Evolutionary conservation across 805 yeast genomes (phyloP), one percentile per base, ranked within the genome.

Genomic region (Candida pseudofarinosa): DNA sequence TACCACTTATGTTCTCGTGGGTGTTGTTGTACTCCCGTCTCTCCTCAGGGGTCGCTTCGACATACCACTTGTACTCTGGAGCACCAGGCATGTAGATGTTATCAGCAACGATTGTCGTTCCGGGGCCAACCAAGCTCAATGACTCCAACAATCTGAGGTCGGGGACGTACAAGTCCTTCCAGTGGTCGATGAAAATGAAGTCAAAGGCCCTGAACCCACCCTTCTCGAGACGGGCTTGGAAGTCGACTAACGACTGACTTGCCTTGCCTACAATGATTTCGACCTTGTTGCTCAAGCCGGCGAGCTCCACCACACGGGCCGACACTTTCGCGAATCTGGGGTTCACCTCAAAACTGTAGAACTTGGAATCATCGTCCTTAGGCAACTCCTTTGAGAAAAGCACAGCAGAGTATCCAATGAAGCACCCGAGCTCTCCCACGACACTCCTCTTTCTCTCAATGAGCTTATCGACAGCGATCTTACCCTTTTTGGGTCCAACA

Each of bases 141-240:
- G 72, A 48, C 45, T 73, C 79, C 32, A 71, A 47, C 3, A 69
- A 59, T 28, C 77, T 53, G 26, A 71, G 52, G 43, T 73, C 76
- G 4, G 75, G 68, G 18, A 69, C 57, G 45, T 71, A 73, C 37
- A 49, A 37, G 13, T 58, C 59, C 41, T 67, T 66, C 51, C 58
- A 53, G 46, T 73, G 77, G 50, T 73, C 73, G 37, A 73, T 57
- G 40, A 73, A 64, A 3, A 67, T 51, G 33, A 71, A 51, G 41
- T 70, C 75, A 1, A 66, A 48, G 1, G 65, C 48, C 3, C 46
- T 42, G 41, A 44, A 58, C 15, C 15, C 15, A 13, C 47, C 28
- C 14, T 46, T 30, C 13, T 38, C 30, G 23, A 56, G 39, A 18
- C 46, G 36, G 1, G 45, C 52, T 19, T 53, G 59, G 40, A 66